Evolutionary conservation across 208 protist species (phyloP).

Genomic region (Leishmania tarentolae): DNA sequence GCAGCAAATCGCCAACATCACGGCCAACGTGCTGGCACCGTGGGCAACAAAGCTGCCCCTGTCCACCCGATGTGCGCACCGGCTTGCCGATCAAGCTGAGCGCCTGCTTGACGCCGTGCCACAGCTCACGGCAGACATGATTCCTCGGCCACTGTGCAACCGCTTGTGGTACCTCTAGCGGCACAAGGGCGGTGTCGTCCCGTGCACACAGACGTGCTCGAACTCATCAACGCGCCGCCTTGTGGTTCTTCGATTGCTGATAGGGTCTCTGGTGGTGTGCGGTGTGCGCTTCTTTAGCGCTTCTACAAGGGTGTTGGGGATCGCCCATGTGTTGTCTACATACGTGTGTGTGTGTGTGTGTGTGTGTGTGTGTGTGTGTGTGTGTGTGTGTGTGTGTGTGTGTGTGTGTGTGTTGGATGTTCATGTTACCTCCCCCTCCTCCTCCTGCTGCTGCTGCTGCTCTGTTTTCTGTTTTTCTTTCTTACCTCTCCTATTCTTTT

Average conservation of each 20-base stretch:
- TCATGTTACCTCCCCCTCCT: neutral
- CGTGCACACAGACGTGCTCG: neutral
- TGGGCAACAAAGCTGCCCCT: slow-evolving; percentile 92
- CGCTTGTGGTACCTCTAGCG: slow-evolving; percentile 85
- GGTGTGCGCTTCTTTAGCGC: neutral
- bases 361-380: too few relatives aligned
- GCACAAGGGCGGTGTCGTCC: neutral
- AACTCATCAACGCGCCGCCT: neutral
- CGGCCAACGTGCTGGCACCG: slow-evolving; percentile 70
- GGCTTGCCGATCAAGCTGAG: slow-evolving; percentile 74
- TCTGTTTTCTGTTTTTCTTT: slow-evolving; percentile 21
- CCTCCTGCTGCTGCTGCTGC: neutral
- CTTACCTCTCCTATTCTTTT: slow-evolving; percentile 5
- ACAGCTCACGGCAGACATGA: slow-evolving; percentile 66
- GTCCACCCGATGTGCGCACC: slow-evolving; percentile 84
- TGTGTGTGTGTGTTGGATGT: neutral
- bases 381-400: neutral
- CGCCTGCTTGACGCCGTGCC: slow-evolving; percentile 78
- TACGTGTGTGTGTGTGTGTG: neutral
- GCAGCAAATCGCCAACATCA: slow-evolving; percentile 77
- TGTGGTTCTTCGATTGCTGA: neutral
- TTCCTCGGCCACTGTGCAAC: slow-evolving; percentile 67
- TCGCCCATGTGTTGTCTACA: neutral
- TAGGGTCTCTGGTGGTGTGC: neutral
- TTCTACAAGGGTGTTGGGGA: neutral